A percentile compares a stretch with the other conserved stretches of the same genome.
These are phyloP conservation scores for Sporisorium graminicola DNA, from an alignment of 1,284 basidiomycete genomes.

Conservation along the genomic window DNA sequence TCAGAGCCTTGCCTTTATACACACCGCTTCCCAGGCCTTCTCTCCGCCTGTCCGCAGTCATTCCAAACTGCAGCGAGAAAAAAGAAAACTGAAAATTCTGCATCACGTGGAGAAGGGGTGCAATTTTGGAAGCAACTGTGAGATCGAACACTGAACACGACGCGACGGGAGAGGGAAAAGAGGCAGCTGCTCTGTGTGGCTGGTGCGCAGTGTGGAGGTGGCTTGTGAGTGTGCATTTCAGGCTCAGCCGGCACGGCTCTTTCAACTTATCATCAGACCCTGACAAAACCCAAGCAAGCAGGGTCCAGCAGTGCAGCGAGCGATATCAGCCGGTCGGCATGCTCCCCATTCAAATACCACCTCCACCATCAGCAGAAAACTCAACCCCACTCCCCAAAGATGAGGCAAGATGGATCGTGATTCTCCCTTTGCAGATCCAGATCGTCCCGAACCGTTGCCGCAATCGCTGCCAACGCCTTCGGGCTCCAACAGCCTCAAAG, in stretches of 20 bases:
- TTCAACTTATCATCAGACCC: slow-evolving; percentile 2
- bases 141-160: slow-evolving; percentile 8
- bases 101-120: slow-evolving; percentile 24
- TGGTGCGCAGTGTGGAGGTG: slow-evolving; percentile 1
- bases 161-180: not conserved
- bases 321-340: not conserved
- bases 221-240: slow-evolving; percentile 1
- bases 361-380: slow-evolving; percentile 7
- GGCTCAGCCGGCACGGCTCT: not conserved
- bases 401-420: slow-evolving; percentile 41
- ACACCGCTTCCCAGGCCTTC: not conserved
- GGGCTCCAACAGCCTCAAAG: slow-evolving; percentile 33
- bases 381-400: not conserved
- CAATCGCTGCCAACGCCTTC: slow-evolving; percentile 4
- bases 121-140: slow-evolving; percentile 7
- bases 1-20: slow-evolving; percentile 2
- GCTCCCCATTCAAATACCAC: not conserved
- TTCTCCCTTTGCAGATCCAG: slow-evolving; percentile 51
- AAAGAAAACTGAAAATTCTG: not conserved
- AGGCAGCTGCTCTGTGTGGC: no score
- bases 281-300: not conserved
- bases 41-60: slow-evolving; percentile 2
- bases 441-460: slow-evolving; percentile 31
- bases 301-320: slow-evolving; percentile 4
- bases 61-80: not conserved